Conservation (phyloP, 495 filamentous ascomycete species). For the Articulospora tetracladia region DNA sequence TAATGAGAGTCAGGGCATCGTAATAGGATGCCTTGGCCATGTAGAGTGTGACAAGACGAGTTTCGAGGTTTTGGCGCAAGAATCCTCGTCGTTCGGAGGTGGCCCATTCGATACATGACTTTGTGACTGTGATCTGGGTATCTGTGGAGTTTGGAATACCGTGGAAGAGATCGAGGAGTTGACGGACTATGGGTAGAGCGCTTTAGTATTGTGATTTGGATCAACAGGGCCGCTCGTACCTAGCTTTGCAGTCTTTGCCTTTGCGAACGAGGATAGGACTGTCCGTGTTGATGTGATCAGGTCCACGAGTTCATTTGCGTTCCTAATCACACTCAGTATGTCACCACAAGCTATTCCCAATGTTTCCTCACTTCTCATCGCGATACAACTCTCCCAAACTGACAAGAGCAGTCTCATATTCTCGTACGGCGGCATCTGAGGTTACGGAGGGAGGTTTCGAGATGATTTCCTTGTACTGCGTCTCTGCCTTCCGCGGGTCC, state of each 20-base stretch:
- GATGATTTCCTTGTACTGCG: constrained; percentile 82
- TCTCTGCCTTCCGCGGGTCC: constrained; percentile 75
- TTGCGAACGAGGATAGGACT: constrained; percentile 90
- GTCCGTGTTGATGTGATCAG: constrained; percentile 87
- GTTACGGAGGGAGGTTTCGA: constrained; percentile 77
- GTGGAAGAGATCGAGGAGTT: constrained; percentile 93
- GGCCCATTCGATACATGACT: constrained; percentile 99
- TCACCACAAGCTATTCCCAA: neutral
- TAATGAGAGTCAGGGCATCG: constrained; percentile 94
- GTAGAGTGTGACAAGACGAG: constrained; percentile 86
- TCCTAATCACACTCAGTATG: constrained; percentile 37
- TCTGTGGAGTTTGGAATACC: constrained; percentile 90
- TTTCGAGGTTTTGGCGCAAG: constrained; percentile 96
- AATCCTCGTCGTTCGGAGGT: constrained; percentile 88
- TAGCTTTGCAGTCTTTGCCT: constrained; percentile 97
- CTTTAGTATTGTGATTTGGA: constrained; percentile 7
- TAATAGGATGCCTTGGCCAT: constrained; percentile 97
- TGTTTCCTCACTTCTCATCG: constrained; percentile 63
- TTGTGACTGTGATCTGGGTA: constrained; percentile 87
- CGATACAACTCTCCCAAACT: constrained; percentile 88
- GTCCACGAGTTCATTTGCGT: constrained; percentile 82
- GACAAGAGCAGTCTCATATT: constrained; percentile 82
- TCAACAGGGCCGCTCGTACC: constrained; percentile 47
- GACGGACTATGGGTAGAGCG: constrained; percentile 63
- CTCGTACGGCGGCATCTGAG: constrained; percentile 74